phyloP scores from a whole-genome alignment of 2,329 filamentous ascomycete genomes.

The Alternaria brassicicola region DNA sequence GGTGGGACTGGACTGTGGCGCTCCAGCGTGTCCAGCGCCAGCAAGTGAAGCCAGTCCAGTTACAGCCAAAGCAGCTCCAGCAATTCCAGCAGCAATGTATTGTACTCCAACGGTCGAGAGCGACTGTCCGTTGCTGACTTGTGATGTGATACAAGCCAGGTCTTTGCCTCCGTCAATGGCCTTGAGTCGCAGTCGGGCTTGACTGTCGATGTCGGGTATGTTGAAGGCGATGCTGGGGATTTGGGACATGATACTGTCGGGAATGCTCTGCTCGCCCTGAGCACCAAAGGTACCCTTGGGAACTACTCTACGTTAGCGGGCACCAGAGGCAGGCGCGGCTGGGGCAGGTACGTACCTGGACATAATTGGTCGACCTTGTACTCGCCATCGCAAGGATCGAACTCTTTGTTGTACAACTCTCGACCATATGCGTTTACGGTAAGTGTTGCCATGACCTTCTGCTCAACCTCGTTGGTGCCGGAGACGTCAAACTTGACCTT shows the following conservation, averaged over 20 bases:
- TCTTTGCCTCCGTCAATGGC: conserved; percentile 63
- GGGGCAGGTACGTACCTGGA: conserved; percentile 65
- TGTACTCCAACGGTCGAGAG: conserved; percentile 75
- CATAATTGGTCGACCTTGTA: conserved; percentile 78
- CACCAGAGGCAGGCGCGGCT: neutral
- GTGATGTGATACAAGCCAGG: conserved; percentile 82
- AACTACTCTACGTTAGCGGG: conserved; percentile 57
- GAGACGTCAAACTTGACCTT: conserved; percentile 80
- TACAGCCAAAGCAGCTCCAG: conserved; percentile 79
- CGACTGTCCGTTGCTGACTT: conserved; percentile 87
- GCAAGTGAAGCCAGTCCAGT: conserved; percentile 73
- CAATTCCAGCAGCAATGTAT: conserved; percentile 82
- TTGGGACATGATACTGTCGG: conserved; percentile 70
- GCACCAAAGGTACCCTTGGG: conserved; percentile 77
- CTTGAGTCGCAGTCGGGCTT: conserved; percentile 78
- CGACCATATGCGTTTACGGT: conserved; percentile 84
- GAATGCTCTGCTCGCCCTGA: conserved; percentile 72
- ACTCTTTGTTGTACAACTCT: conserved; percentile 76
- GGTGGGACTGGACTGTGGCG: conserved; percentile 74
- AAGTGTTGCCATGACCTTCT: conserved; percentile 80
- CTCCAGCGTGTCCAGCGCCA: conserved; percentile 57
- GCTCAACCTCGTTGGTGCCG: conserved; percentile 72
- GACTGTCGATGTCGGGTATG: conserved; percentile 86
- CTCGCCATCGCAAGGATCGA: conserved; percentile 77
- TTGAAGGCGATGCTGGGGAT: conserved; percentile 90